These are phyloP conservation scores for Nakazawaea populi DNA, from an alignment of 805 yeast species.

Conservation along the genomic window DNA sequence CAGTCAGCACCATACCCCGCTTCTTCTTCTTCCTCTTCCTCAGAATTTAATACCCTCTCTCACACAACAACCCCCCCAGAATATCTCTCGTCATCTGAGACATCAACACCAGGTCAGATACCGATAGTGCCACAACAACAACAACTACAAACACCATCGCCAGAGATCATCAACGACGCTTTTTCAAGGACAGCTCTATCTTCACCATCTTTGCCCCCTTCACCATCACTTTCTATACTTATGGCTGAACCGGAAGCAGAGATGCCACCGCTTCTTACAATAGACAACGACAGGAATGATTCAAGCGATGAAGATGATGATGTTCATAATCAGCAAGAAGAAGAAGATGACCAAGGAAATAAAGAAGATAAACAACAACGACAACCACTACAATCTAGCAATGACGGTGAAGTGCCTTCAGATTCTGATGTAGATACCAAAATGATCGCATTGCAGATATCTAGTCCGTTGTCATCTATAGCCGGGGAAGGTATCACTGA, in stretches of 20 bases:
- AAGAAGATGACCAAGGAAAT: neutral
- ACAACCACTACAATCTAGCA: too few species aligned
- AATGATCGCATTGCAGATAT: neutral
- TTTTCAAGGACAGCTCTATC: neutral
- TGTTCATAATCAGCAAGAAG: neutral
- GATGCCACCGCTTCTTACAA: neutral
- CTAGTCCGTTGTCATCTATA: neutral
- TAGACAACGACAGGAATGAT: neutral
- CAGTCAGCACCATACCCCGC: too few species aligned
- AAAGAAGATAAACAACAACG: neutral
- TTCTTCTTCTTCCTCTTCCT: too few species aligned
- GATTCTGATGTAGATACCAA: too few species aligned
- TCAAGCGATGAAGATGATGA: neutral
- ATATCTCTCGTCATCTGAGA: too few species aligned
- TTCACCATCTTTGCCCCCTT: neutral
- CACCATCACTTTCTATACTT: neutral
- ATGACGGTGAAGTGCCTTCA: neutral
- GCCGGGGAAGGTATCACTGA: neutral
- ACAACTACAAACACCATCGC: neutral
- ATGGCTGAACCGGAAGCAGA: neutral
- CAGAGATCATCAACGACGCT: neutral
- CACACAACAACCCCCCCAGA: too few species aligned
- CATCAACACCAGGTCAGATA: too few species aligned
- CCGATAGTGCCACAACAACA: neutral
- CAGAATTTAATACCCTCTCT: too few species aligned